These are phyloP conservation scores for Arthrobotrys conoides DNA, from an alignment of 2,329 filamentous ascomycete species.

Conservation along the genomic window DNA sequence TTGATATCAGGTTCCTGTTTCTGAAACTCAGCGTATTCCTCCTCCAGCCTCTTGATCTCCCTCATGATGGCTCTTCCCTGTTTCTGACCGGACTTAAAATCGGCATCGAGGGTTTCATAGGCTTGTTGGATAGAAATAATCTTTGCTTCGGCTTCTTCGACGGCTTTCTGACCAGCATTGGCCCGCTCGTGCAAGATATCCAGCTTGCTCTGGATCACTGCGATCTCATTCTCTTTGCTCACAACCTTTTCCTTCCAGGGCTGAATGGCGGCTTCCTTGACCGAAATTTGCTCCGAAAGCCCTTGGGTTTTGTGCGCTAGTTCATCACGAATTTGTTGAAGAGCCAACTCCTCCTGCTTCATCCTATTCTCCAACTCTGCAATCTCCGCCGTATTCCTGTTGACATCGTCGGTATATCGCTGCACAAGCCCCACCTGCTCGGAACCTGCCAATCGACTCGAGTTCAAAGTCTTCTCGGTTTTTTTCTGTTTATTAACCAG, in stretches of 20 bases:
- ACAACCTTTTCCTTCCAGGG: constrained; percentile 98
- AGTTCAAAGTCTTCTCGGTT: constrained; percentile 86
- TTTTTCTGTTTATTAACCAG: constrained; percentile 92
- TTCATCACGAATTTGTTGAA: constrained; percentile 84
- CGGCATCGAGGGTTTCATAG: constrained; percentile 78
- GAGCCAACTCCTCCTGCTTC: constrained; percentile 83
- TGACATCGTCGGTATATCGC: constrained; percentile 83
- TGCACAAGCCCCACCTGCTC: constrained; percentile 84
- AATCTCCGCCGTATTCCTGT: constrained; percentile 81
- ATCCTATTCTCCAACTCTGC: constrained; percentile 81
- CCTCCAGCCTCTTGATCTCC: constrained; percentile 79
- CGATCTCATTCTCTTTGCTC: constrained; percentile 92
- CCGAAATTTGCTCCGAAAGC: constrained; percentile 90
- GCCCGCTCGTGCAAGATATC: constrained; percentile 91
- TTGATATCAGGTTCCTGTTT: constrained; percentile 80
- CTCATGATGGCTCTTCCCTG: constrained; percentile 80
- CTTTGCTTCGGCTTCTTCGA: constrained; percentile 86
- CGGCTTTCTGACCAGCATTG: constrained; percentile 85
- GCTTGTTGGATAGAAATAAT: constrained; percentile 79
- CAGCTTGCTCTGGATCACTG: constrained; percentile 93
- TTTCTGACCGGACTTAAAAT: constrained; percentile 83
- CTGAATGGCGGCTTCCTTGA: constrained; percentile 92
- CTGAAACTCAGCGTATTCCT: constrained; percentile 69
- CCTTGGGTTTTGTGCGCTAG: constrained; percentile 86
- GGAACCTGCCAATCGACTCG: constrained; percentile 79